A percentile compares a stretch with the other conserved stretches of the same genome.
These are phyloP conservation scores for Rhizopogon salebrosus DNA, from an alignment of 768 basidiomycete genomes.

Conservation along the genomic window DNA sequence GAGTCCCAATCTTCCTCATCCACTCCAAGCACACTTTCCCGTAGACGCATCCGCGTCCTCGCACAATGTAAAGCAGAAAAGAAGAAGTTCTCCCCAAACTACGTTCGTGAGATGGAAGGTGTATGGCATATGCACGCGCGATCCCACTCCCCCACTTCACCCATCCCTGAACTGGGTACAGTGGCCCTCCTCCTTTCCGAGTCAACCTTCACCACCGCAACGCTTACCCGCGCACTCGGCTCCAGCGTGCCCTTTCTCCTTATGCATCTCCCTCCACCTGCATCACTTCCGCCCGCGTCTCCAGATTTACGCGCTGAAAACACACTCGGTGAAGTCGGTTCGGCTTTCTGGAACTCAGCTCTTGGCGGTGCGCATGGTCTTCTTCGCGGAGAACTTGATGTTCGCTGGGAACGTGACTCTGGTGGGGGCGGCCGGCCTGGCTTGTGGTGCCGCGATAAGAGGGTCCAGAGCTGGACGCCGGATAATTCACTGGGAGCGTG, in stretches of 20 bases:
- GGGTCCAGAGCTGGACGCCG: slow-evolving; percentile 18
- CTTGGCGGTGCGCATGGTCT: slow-evolving; percentile 50
- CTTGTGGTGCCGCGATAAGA: slow-evolving; percentile 34
- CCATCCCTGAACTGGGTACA: slow-evolving; percentile 7
- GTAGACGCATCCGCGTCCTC: slow-evolving; percentile 65
- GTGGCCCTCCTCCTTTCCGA: slow-evolving; percentile 80
- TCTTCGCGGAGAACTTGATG: slow-evolving; percentile 54
- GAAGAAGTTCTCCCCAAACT: slow-evolving; percentile 72
- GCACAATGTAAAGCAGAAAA: slow-evolving; percentile 92
- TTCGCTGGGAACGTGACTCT: slow-evolving; percentile 55
- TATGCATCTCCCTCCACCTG: slow-evolving; percentile 60
- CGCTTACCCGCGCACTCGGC: slow-evolving; percentile 64
- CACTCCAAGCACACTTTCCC: slow-evolving; percentile 12
- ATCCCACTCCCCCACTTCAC: background rate
- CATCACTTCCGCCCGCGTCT: background rate
- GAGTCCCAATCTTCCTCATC: background rate
- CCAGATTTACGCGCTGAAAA: background rate
- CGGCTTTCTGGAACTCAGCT: slow-evolving; percentile 67
- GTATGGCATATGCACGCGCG: slow-evolving; percentile 45
- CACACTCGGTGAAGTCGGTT: slow-evolving; percentile 31
- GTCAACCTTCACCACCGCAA: slow-evolving; percentile 70
- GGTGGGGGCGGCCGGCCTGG: slow-evolving; percentile 25
- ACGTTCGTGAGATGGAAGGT: slow-evolving; percentile 89
- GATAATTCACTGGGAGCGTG: background rate
- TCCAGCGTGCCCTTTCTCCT: slow-evolving; percentile 78